Evolutionary conservation across 2,329 filamentous ascomycete genomes (phyloP).

Genomic region (Podosphaera fusca): DNA sequence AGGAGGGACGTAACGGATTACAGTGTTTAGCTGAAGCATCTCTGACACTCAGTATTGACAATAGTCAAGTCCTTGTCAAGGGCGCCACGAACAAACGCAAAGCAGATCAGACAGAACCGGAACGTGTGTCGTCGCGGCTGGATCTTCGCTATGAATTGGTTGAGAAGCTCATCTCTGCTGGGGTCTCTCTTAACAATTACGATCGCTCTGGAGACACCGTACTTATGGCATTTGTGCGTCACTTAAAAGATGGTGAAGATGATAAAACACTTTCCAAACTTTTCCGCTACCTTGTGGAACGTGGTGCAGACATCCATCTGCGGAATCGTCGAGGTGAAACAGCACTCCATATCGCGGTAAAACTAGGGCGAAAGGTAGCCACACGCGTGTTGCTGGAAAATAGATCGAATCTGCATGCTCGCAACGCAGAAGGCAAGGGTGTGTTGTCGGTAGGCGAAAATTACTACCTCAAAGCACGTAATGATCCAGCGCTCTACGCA

Average conservation of each 20-base stretch:
- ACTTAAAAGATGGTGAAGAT: slow-evolving; percentile 6
- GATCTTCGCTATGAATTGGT: slow-evolving; percentile 4
- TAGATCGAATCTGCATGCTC: slow-evolving; percentile 5
- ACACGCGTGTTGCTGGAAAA: slow-evolving; percentile 4
- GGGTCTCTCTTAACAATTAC: slow-evolving; percentile 6
- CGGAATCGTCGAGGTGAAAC: slow-evolving; percentile 7
- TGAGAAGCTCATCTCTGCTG: slow-evolving; percentile 1
- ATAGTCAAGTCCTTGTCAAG: neutral
- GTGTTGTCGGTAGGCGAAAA: slow-evolving; percentile 4
- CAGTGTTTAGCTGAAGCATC: slow-evolving; percentile 6
- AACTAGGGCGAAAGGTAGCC: slow-evolving; percentile 6
- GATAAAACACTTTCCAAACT: slow-evolving; percentile 4
- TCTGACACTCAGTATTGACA: slow-evolving; percentile 1
- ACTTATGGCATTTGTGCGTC: slow-evolving; percentile 5
- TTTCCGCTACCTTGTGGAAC: slow-evolving; percentile 4
- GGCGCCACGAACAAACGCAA: slow-evolving; percentile 1
- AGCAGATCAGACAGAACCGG: slow-evolving; percentile 1
- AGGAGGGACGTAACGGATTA: slow-evolving; percentile 6
- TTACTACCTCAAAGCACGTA: slow-evolving; percentile 4
- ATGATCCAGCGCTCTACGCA: slow-evolving; percentile 5
- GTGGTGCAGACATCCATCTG: slow-evolving; percentile 4
- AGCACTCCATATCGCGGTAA: slow-evolving; percentile 7
- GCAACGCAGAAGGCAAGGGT: slow-evolving; percentile 3
- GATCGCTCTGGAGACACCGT: slow-evolving; percentile 5
- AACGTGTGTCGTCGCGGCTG: slow-evolving; percentile 1